A percentile compares a stretch with the other conserved stretches of the same genome.
phyloP scores from a whole-genome alignment of 805 yeast species.

The Torulaspora quercuum region DNA sequence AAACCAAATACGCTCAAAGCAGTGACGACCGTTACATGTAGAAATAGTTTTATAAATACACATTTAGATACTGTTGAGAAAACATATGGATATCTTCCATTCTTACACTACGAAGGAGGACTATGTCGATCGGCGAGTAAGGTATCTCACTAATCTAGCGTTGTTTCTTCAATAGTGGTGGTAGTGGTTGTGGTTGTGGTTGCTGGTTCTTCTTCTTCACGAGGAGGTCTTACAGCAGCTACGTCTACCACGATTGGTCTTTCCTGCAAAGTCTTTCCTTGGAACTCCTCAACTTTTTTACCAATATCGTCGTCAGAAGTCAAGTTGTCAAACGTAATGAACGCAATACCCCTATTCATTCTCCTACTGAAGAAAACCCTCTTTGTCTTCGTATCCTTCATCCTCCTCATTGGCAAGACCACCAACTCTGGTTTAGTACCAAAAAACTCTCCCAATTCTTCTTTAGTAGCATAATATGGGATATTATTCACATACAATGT shows the following conservation, averaged over 20 bases:
- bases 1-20: too few species aligned
- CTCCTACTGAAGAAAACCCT: constrained; percentile 40
- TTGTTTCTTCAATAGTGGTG: too few species aligned
- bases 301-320: constrained; percentile 50
- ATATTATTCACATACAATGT: constrained; percentile 62
- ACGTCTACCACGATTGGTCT: constrained; percentile 63
- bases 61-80: too few species aligned
- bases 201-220: constrained; percentile 26
- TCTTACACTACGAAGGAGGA: too few species aligned
- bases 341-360: constrained; percentile 54
- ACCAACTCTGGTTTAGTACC: constrained; percentile 47
- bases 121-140: too few species aligned
- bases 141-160: too few species aligned
- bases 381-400: constrained; percentile 31
- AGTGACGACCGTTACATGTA: too few species aligned
- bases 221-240: constrained; percentile 49
- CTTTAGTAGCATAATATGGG: constrained; percentile 59
- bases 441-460: constrained; percentile 51
- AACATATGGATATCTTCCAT: too few species aligned
- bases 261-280: constrained; percentile 64
- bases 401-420: constrained; percentile 49
- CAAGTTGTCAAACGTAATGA: constrained; percentile 47
- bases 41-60: too few species aligned
- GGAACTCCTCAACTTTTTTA: constrained; percentile 62
- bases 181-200: constrained; percentile 7